Conservation (phyloP, 140 eudicot species). For the Anethum foeniculum region DNA sequence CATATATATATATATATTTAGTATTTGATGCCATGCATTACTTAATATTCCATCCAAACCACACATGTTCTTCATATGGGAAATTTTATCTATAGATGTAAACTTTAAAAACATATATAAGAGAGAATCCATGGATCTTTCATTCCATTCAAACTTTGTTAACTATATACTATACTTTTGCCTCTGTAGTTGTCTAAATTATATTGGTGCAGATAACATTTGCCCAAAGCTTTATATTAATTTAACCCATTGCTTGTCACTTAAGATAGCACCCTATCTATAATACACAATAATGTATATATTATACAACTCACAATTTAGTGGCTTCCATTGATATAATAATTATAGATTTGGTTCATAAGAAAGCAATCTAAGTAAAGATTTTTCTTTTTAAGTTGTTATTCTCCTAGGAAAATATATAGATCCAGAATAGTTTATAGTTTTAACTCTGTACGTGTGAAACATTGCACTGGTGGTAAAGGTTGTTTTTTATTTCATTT, state of each 20-base stretch:
- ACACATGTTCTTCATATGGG: not conserved
- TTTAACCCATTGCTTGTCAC: slow-evolving; percentile 14
- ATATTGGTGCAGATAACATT: not conserved
- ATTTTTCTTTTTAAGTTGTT: not conserved
- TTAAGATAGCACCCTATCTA: slow-evolving; percentile 3
- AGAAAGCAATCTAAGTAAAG: not conserved
- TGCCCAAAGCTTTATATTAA: not conserved
- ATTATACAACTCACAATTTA: not conserved
- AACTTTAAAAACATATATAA: not conserved
- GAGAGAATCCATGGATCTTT: slow-evolving; percentile 1
- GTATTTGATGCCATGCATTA: slow-evolving; percentile 21
- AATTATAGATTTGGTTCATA: not conserved
- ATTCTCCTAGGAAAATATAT: no score
- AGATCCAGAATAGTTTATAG: no score
- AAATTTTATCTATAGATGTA: not conserved
- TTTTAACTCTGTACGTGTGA: no score
- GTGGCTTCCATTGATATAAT: not conserved
- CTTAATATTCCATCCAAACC: not conserved
- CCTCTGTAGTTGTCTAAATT: not conserved
- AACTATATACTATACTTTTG: not conserved
- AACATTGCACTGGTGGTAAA: no score
- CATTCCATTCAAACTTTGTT: slow-evolving; percentile 4
- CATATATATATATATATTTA: not conserved
- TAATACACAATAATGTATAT: not conserved
- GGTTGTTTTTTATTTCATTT: no score